phyloP scores from a whole-genome alignment of 306 rosid genomes.

The Hylodesmum podocarpum region DNA sequence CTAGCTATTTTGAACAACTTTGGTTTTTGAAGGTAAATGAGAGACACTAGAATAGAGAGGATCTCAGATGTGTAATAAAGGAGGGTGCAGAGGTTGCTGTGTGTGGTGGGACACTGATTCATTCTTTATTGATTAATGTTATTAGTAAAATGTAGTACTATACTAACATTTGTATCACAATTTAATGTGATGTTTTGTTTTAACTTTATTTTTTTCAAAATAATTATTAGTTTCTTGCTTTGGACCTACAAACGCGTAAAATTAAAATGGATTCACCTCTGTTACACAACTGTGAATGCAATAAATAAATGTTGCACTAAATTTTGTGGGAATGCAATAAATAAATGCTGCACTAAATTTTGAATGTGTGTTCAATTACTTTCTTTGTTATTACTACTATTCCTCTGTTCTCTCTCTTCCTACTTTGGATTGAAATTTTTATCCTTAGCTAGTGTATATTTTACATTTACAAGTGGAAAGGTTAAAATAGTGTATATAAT shows the following conservation, averaged over 20 bases:
- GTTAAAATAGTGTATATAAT: too few relatives aligned
- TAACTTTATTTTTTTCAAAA: background rate
- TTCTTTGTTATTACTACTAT: background rate
- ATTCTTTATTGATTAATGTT: background rate
- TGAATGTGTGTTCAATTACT: background rate
- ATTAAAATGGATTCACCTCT: background rate
- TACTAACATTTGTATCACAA: background rate
- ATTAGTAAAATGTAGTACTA: background rate
- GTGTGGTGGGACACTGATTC: slow-evolving; percentile 24
- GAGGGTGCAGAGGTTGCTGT: slow-evolving; percentile 22
- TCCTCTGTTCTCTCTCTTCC: background rate
- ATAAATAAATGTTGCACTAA: slow-evolving; percentile 20
- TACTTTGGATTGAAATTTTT: background rate
- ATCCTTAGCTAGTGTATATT: too few relatives aligned
- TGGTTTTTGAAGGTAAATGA: background rate
- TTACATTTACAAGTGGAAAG: too few relatives aligned
- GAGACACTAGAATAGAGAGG: slow-evolving; percentile 18
- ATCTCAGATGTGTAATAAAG: slow-evolving; percentile 32
- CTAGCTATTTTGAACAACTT: background rate
- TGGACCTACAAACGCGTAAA: slow-evolving; percentile 31
- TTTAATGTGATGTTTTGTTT: background rate
- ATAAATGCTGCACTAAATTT: slow-evolving; percentile 11
- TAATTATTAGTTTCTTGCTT: background rate
- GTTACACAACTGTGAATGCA: background rate
- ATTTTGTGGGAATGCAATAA: slow-evolving; percentile 14